Conservation (phyloP, 805 yeast species). For the Nakazawaea molendinolei region DNA sequence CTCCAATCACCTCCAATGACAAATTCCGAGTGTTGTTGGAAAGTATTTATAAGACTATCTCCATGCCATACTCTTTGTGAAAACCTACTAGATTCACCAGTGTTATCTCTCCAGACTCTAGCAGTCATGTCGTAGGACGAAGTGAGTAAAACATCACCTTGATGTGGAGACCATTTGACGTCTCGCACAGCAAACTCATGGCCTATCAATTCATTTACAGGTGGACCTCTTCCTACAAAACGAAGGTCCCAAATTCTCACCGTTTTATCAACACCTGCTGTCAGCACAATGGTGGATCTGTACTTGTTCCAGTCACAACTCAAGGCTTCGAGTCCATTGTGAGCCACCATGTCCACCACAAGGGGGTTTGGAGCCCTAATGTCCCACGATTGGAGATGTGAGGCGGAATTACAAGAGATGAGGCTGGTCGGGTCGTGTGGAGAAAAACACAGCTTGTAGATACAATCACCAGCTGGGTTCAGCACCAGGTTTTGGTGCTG, state of each 20-base stretch:
- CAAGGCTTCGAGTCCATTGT: conserved; percentile 74
- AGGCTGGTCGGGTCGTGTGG: conserved; percentile 76
- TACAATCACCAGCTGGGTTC: conserved; percentile 43
- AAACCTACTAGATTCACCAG: conserved; percentile 46
- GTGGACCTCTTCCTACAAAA: conserved; percentile 44
- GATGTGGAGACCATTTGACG: conserved; percentile 87
- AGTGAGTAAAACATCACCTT: conserved; percentile 59
- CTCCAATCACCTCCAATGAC: conserved; percentile 94
- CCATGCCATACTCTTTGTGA: conserved; percentile 39
- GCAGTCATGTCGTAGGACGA: conserved; percentile 92
- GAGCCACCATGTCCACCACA: conserved; percentile 58
- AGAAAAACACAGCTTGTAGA: conserved; percentile 75
- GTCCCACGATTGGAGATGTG: conserved; percentile 79
- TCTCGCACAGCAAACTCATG: conserved; percentile 86
- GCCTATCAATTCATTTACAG: conserved; percentile 71
- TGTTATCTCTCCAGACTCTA: conserved; percentile 74
- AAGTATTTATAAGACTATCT: conserved; percentile 49
- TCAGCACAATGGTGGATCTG: conserved; percentile 68
- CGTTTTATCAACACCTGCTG: conserved; percentile 88
- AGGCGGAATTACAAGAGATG: conserved; percentile 67
- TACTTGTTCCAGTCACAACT: conserved; percentile 90
- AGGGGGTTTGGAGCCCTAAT: conserved; percentile 59
- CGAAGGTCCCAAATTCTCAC: conserved; percentile 86
- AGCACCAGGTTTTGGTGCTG: conserved; percentile 23
- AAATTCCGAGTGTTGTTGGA: conserved; percentile 76